Base-by-base conservation (phyloP, 176 grass and related monocot genomes). In the Melocanna baccifera region DNA sequence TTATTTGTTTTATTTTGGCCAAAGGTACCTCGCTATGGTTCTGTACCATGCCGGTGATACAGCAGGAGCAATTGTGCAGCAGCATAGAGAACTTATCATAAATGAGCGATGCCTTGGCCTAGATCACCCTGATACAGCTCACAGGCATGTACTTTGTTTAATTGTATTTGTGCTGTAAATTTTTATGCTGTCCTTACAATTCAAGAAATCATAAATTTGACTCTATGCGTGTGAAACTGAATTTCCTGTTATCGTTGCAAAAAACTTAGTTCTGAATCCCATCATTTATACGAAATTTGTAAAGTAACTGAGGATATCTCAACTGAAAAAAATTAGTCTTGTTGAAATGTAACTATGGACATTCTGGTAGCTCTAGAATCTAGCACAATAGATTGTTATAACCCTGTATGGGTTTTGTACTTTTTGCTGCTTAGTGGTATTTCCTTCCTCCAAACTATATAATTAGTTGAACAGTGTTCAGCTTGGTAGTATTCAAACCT, bases 81-180 rank as follows among this genome's bases (percentile, higher is more conserved):
- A 99, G 71, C 96, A 96, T 75, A 94, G 92, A 73, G 96, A 99
- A 70, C 90, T 99, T 62, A 99, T 99, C 56, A 99, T 99, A 91
- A 99, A 99, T 48, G 96, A 99, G 69, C 79, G 96, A 47, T 99
- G 93, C 62, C 86, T 99, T 81, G 96, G 96, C 91, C 80, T 99
- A 52, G 96, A 99, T 88, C 96, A 99, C 64, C 96, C 96, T 26
- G 96, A 99, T 92, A 99, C 96, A 71, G 96, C 96, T 12, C 96
- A 99, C 86, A 99, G 96, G 96, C 66, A 93, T 53, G 80, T 50
- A 22, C 40, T 59, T 77, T 32, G 0, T 78, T 69, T 45, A 9
- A 4, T 62, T 58, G 67, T 26, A 59, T 73, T 64, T 69, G 30
- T 56, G 23, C 65, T 73, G 4, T 56, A 34, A 42, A 43, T 39